phyloP scores from a whole-genome alignment of 768 basidiomycete genomes.

The Mycena alexandri region DNA sequence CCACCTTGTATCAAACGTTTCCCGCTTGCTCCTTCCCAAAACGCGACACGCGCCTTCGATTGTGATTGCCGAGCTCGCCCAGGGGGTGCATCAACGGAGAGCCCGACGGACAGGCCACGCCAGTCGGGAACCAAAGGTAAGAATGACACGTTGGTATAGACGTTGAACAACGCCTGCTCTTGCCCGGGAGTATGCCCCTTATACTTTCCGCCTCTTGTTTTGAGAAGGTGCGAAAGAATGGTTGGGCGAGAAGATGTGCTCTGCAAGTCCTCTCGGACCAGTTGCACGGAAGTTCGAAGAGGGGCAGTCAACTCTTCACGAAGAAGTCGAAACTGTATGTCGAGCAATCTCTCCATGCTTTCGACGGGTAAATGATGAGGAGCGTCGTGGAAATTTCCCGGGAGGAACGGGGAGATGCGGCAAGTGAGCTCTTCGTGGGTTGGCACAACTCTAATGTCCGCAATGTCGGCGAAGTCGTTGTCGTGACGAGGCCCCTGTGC shows the following conservation, averaged over 20 bases:
- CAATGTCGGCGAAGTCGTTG: conserved; percentile 71
- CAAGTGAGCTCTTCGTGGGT: conserved; percentile 75
- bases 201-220: conserved; percentile 71
- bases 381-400: conserved; percentile 68
- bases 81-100: conserved; percentile 67
- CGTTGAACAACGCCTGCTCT: conserved; percentile 70
- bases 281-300: conserved; percentile 62
- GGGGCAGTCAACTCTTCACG: conserved; percentile 80
- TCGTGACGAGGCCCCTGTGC: conserved; percentile 71
- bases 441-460: conserved; percentile 74
- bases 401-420: conserved; percentile 65
- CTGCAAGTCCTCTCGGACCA: conserved; percentile 61
- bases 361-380: conserved; percentile 71
- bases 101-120: conserved; percentile 62
- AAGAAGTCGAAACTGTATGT: conserved; percentile 81
- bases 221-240: conserved; percentile 59
- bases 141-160: conserved; percentile 70
- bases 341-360: conserved; percentile 76
- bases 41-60: conserved; percentile 56
- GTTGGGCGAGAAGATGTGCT: conserved; percentile 43
- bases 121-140: conserved; percentile 59
- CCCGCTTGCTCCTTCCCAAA: conserved; percentile 72
- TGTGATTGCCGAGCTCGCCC: conserved; percentile 62
- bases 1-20: conserved; percentile 73
- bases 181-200: conserved; percentile 54